A percentile compares a stretch with the other conserved stretches of the same genome.
These are phyloP conservation scores for Colletotrichum sojae DNA, from an alignment of 2,329 filamentous ascomycete genomes.

Conservation along the genomic window DNA sequence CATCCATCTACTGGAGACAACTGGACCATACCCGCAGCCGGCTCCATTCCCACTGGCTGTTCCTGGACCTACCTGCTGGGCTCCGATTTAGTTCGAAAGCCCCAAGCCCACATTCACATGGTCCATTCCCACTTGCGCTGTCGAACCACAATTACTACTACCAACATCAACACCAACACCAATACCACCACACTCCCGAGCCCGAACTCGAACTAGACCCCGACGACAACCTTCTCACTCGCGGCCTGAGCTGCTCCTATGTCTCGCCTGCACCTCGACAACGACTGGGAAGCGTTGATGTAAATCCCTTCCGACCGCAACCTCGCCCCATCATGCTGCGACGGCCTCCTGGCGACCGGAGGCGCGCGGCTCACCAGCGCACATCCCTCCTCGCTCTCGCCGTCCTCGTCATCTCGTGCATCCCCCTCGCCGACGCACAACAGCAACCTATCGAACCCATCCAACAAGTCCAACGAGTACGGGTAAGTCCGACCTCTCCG, in stretches of 20 bases:
- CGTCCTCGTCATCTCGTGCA: conserved; percentile 70
- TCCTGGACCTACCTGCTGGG: conserved; percentile 17
- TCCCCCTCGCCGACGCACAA: conserved; percentile 72
- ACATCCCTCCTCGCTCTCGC: conserved; percentile 69
- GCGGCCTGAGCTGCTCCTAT: conserved; percentile 33
- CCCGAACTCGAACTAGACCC: background rate
- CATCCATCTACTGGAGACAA: background rate
- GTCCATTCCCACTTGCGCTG: conserved; percentile 13
- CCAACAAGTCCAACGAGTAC: conserved; percentile 22
- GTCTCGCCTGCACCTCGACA: conserved; percentile 36
- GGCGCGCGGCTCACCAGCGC: conserved; percentile 62
- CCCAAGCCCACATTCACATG: conserved; percentile 38
- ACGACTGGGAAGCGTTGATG: conserved; percentile 39
- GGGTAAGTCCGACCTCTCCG: background rate
- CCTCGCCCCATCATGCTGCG: conserved; percentile 66
- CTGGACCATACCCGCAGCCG: conserved; percentile 1
- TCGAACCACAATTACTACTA: conserved; percentile 19
- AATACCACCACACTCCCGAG: background rate
- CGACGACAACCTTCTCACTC: background rate
- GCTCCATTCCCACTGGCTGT: conserved; percentile 15
- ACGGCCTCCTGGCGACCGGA: conserved; percentile 73
- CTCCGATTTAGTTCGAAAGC: conserved; percentile 38
- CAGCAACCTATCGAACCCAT: conserved; percentile 50
- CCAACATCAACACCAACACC: conserved; percentile 1
- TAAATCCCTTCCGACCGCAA: conserved; percentile 35